phyloP scores from a whole-genome alignment of 1,284 basidiomycete genomes.

The Irpex sp. region DNA sequence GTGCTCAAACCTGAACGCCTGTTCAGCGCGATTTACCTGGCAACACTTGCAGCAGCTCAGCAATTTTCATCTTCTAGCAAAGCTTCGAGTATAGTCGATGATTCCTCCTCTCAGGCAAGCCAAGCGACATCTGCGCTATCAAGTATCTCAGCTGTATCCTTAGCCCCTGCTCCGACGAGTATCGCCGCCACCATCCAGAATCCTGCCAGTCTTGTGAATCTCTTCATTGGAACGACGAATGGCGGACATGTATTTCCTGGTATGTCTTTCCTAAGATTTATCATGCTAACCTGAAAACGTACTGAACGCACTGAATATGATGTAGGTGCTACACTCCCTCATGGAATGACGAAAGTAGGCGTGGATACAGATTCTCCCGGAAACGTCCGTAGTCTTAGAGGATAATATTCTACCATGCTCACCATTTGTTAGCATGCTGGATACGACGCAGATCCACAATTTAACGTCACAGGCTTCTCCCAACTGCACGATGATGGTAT shows the following conservation, averaged over 20 bases:
- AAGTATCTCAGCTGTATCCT: constrained; percentile 5
- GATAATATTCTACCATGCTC: not conserved
- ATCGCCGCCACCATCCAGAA: constrained; percentile 14
- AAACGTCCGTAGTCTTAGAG: constrained; percentile 36
- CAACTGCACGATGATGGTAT: constrained; percentile 62
- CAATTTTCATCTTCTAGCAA: not conserved
- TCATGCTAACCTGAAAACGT: no score
- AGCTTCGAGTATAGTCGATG: not conserved
- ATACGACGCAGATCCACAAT: constrained; percentile 43
- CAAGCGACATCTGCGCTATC: not conserved
- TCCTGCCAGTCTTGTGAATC: constrained; percentile 39
- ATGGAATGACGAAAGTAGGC: constrained; percentile 63
- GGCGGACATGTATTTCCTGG: constrained; percentile 64
- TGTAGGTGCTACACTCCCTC: constrained; percentile 57
- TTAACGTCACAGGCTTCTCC: constrained; percentile 57
- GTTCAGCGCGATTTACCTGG: not conserved
- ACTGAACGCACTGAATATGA: no score
- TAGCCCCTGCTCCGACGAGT: constrained; percentile 6
- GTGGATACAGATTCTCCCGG: constrained; percentile 63
- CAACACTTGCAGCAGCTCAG: not conserved
- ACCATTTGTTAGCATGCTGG: constrained; percentile 47
- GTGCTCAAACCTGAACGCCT: not conserved
- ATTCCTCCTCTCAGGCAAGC: not conserved
- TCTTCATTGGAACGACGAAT: constrained; percentile 57
- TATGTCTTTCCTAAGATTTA: constrained; percentile 17